Evolutionary conservation across 306 rosid species (phyloP), one percentile per base, ranked within the genome.

Genomic region (Arachis hypogaea): DNA sequence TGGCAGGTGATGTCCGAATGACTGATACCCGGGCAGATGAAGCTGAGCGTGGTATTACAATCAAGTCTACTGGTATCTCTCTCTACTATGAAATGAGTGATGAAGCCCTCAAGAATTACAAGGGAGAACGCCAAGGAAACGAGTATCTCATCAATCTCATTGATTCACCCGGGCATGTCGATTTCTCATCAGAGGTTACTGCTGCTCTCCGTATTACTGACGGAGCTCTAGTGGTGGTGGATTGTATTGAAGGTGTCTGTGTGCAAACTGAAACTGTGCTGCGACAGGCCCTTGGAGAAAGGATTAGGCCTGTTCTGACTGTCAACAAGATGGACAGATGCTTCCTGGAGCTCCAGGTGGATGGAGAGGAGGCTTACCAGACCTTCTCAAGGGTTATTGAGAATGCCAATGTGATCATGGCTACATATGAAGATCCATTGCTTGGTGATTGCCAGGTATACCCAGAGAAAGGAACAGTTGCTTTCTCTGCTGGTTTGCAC

Each of bases 281-380:
- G 6, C 87, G 97, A 69, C 97, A 93, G 69, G 98, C 97, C 1
- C 74, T 93, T 66, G 97, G 98, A 68, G 98, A 93, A 58, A 93
- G 97, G 83, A 93, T 89, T 43, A 87, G 87, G 78, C 97, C 97
- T 59, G 93, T 93, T 28, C 74, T 93, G 81, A 89, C 97, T 0
- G 96, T 91, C 28, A 91, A 93, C 82, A 93, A 93, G 92, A 93
- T 93, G 97, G 98, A 93, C 75, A 88, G 96, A 70, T 93, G 97
- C 50, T 93, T 91, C 85, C 96, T 93, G 72, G 98, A 93, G 76
- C 96, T 93, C 58, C 98, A 93, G 79, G 92, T 93, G 11, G 97
- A 93, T 52, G 98, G 98, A 9, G 98, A 93, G 75, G 98, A 93
- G 77, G 98, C 98, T 8, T 89, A 91, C 75, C 94, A 86, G 43